These are phyloP conservation scores for Saitozyma sp. DNA, from an alignment of 768 basidiomycete species.

Conservation along the genomic window DNA sequence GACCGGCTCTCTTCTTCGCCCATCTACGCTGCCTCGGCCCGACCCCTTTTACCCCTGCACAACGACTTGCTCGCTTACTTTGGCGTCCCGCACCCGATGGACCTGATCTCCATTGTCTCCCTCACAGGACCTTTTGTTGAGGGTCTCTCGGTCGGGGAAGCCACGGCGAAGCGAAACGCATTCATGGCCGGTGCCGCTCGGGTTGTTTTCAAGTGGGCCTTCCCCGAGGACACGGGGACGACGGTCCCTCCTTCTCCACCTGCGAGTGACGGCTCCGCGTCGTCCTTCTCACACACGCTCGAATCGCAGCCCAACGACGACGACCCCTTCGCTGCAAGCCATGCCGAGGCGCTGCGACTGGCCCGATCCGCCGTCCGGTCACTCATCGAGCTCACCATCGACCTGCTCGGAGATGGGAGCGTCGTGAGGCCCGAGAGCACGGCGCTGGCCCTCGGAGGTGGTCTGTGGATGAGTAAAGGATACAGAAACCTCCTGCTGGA, in stretches of 20 bases:
- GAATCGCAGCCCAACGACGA: constrained; percentile 1
- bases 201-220: constrained; percentile 41
- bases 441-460: constrained; percentile 44
- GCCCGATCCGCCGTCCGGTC: constrained; percentile 25
- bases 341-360: constrained; percentile 26
- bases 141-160: constrained; percentile 20
- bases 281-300: background rate
- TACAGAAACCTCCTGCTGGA: constrained; percentile 31
- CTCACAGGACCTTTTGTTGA: constrained; percentile 15
- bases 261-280: background rate
- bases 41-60: constrained; percentile 27
- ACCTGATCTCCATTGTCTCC: constrained; percentile 36
- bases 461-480: constrained; percentile 38
- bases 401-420: constrained; percentile 25
- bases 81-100: constrained; percentile 28
- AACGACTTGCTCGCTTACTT: constrained; percentile 36
- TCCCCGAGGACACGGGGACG: constrained; percentile 19
- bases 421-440: constrained; percentile 25
- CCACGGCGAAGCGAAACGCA: constrained; percentile 39
- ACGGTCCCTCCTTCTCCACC: constrained; percentile 14
- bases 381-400: constrained; percentile 35
- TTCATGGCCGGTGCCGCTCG: constrained; percentile 42
- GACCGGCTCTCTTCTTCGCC: constrained; percentile 28
- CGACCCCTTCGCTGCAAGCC: constrained; percentile 5
- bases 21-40: constrained; percentile 19